Evolutionary conservation across 176 grass and related monocot genomes (phyloP).

Genomic region (Microstegium vimineum): DNA sequence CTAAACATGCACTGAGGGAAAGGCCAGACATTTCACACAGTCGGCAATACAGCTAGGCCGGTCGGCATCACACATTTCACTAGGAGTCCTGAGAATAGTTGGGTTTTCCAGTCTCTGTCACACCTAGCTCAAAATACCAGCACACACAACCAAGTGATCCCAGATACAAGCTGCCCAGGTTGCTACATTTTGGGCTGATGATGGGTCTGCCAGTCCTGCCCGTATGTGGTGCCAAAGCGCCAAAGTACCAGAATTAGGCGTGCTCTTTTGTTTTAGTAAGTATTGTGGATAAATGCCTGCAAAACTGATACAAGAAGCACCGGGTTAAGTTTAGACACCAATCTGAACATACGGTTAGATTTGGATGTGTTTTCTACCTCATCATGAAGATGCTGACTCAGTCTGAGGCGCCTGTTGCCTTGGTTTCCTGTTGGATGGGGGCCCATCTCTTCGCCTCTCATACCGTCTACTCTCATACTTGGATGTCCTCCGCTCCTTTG

Average conservation of each 20-base stretch:
- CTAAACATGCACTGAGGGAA: background rate
- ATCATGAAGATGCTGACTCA: conserved; percentile 55
- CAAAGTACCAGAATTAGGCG: background rate
- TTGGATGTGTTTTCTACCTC: conserved; percentile 31
- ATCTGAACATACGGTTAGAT: background rate
- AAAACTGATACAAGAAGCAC: background rate
- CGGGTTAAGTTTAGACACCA: background rate
- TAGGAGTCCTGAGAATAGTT: background rate
- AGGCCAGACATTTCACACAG: conserved; percentile 8
- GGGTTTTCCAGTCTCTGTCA: conserved; percentile 14
- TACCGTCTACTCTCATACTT: conserved; percentile 93
- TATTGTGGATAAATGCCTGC: background rate
- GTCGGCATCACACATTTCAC: conserved; percentile 6
- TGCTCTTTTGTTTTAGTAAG: background rate
- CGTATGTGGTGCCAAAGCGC: background rate
- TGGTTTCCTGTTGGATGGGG: conserved; percentile 58
- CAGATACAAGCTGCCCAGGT: conserved; percentile 27
- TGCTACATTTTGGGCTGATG: conserved; percentile 15
- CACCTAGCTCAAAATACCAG: conserved; percentile 32
- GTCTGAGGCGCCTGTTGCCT: conserved; percentile 39
- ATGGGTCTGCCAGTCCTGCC: background rate
- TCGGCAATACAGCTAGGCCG: background rate
- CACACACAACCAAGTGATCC: background rate
- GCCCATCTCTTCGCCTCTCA: conserved; percentile 71
- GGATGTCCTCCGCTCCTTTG: conserved; percentile 68